Conservation (phyloP, 179 eudicot species). For the Actinidia polygama region DNA sequence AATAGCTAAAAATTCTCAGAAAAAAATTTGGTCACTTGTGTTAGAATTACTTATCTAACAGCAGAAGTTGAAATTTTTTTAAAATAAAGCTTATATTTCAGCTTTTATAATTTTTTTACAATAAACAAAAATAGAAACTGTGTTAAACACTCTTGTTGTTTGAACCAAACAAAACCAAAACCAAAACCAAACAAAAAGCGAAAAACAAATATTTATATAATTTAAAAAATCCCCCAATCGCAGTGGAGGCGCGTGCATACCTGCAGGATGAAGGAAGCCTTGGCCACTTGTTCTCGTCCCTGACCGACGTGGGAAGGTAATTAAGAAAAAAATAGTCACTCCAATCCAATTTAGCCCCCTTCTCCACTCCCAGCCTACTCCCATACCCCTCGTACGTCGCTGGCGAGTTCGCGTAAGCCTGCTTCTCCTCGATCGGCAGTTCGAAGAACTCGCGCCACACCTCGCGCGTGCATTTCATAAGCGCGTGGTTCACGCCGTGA, state of each 20-base stretch:
- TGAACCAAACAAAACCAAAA: no score
- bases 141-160: no score
- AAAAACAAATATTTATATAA: no score
- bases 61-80: no score
- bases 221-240: no score
- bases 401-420: constrained; percentile 48
- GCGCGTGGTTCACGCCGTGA: constrained; percentile 51
- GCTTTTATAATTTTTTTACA: no score
- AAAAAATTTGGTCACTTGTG: no score
- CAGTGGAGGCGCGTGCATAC: constrained; percentile 28
- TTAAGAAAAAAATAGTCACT: constrained; percentile 66
- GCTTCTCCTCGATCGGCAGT: constrained; percentile 51
- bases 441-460: constrained; percentile 67
- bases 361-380: constrained; percentile 61
- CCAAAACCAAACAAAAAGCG: no score
- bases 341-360: constrained; percentile 64
- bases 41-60: no score
- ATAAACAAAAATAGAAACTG: no score
- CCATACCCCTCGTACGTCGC: constrained; percentile 72
- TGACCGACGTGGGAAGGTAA: constrained; percentile 40
- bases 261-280: constrained; percentile 48
- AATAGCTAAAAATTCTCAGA: no score
- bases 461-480: constrained; percentile 48
- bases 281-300: constrained; percentile 60
- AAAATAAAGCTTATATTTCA: no score